Base-by-base conservation (phyloP, 2,329 filamentous ascomycete species). In the Neoarthrinium moseri region DNA sequence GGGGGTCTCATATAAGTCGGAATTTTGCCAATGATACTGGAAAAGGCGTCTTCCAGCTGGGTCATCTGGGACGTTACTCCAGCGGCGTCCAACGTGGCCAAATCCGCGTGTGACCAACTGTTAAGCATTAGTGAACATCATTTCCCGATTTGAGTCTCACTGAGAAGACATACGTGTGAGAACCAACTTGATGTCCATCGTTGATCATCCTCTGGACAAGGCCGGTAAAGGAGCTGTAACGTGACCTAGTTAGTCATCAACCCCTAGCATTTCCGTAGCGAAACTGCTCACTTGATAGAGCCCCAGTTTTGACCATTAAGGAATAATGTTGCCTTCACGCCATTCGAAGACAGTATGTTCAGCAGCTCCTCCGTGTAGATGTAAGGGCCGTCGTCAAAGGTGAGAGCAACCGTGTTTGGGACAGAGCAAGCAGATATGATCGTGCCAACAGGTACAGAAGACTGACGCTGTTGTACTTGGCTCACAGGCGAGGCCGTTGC, bases 1-100 rank as follows among this genome's bases (percentile, higher is more conserved):
- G 75, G 75, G 10, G 75, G 71, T 3, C 75, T 70, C 71, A 78
- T 76, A 32, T 44, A 44, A 6, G 72, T 75, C 3, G 75, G 74
- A 43, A 73, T 72, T 30, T 62, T 63, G 26, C 74, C 74, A 24
- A 78, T 54, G 41, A 77, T 70, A 48, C 71, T 71, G 17, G 61
- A 58, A 23, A 78, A 49, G 0, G 72, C 74, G 22, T 65, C 67
- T 55, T 79, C 74, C 20, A 73, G 69, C 52, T 70, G 70, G 23
- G 66, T 54, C 55, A 78, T 68, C 50, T 78, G 67, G 4, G 62
- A 57, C 15, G 51, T 62, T 24, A 71, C 67, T 40, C 67, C 63
- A 2, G 51, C 49, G 3, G 58, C 54, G 2, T 61, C 61, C 10
- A 76, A 56, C 29, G 62, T 63, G 48, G 64, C 66, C 21, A 78